These are phyloP conservation scores for Macrolepiota albuminosa DNA, from an alignment of 768 basidiomycete genomes.

Conservation along the genomic window DNA sequence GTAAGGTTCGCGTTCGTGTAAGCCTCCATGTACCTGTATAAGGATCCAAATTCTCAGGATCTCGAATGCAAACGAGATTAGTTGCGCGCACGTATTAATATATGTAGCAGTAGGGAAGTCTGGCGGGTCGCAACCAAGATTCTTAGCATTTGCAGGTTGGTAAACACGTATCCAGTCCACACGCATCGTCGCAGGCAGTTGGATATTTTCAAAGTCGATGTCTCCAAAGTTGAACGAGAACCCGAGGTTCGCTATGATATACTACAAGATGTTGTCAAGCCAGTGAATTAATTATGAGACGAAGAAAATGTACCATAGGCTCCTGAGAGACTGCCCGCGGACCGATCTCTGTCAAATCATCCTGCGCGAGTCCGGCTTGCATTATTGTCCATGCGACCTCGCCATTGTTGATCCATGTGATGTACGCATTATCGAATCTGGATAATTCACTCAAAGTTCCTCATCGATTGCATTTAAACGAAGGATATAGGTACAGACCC, in stretches of 20 bases:
- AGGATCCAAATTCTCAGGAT: background rate
- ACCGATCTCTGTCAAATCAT: conserved; percentile 48
- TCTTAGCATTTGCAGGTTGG: conserved; percentile 42
- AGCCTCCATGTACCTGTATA: conserved; percentile 30
- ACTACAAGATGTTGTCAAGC: conserved; percentile 29
- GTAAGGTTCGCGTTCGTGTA: conserved; percentile 41
- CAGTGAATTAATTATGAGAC: conserved; percentile 11
- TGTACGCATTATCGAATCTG: conserved; percentile 45
- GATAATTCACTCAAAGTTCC: background rate
- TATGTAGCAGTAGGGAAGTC: conserved; percentile 73
- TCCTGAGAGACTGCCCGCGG: conserved; percentile 62
- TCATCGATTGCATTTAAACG: conserved; percentile 8
- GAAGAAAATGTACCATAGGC: conserved; percentile 50
- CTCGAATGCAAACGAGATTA: background rate
- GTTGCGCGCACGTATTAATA: conserved; percentile 55
- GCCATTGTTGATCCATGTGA: conserved; percentile 58
- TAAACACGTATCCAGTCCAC: conserved; percentile 85
- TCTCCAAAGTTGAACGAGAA: conserved; percentile 65
- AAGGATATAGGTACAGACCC: conserved; percentile 32
- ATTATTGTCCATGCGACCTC: conserved; percentile 50
- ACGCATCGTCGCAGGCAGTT: conserved; percentile 56
- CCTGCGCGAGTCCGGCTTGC: conserved; percentile 42
- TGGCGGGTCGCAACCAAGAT: conserved; percentile 66
- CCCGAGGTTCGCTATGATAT: conserved; percentile 68
- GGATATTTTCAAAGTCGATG: conserved; percentile 53